phyloP scores from a whole-genome alignment of 257 asterid species.

The Rauvolfia tetraphylla region DNA sequence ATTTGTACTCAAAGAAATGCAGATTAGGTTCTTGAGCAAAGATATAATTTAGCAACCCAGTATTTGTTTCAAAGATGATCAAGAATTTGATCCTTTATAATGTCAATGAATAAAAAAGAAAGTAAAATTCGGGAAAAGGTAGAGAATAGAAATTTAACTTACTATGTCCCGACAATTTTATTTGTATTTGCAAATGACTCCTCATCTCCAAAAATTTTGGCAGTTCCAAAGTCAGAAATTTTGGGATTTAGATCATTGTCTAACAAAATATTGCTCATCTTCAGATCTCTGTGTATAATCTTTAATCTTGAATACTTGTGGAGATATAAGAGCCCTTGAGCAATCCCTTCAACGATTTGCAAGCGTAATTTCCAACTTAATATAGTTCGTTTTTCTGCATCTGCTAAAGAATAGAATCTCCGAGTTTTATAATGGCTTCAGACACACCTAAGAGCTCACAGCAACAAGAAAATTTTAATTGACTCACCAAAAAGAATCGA shows the following conservation, averaged over 20 bases:
- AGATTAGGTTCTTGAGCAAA: too few relatives aligned
- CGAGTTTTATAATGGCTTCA: not conserved
- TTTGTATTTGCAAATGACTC: not conserved
- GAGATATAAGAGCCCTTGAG: not conserved
- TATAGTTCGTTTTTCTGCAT: not conserved
- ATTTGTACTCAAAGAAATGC: too few relatives aligned
- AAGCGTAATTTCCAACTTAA: not conserved
- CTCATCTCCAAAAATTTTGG: not conserved
- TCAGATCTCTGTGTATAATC: not conserved
- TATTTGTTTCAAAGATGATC: not conserved
- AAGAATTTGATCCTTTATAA: not conserved
- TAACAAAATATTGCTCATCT: not conserved
- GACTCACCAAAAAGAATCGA: slow-evolving; percentile 3
- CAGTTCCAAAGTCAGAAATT: slow-evolving; percentile 4
- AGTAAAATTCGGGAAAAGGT: too few relatives aligned
- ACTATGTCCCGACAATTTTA: slow-evolving; percentile 1
- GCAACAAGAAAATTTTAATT: not conserved
- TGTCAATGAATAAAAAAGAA: not conserved
- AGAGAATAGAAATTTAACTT: not conserved
- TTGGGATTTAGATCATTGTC: not conserved
- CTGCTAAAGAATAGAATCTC: not conserved
- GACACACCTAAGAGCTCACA: not conserved
- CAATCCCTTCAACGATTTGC: not conserved
- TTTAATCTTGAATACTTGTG: not conserved
- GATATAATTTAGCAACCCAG: too few relatives aligned